These are phyloP conservation scores for Penicillium sp. DNA, from an alignment of 2,329 filamentous ascomycete genomes.

Conservation along the genomic window DNA sequence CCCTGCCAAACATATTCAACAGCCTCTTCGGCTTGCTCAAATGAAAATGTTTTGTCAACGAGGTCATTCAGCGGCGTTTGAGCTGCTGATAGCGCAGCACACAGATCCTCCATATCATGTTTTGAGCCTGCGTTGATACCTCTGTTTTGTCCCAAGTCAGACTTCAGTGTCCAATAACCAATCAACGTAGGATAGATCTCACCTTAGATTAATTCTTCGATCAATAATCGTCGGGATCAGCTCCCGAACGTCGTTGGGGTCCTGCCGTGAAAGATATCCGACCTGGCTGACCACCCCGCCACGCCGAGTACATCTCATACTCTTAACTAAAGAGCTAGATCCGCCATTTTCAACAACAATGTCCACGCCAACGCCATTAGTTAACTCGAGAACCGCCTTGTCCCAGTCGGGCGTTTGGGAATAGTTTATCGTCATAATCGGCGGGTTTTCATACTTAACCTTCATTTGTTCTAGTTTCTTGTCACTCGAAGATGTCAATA, in stretches of 20 bases:
- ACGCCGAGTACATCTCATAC: constrained; percentile 41
- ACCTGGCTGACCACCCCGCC: constrained; percentile 46
- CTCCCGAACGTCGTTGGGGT: constrained; percentile 32
- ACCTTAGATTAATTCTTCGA: constrained; percentile 35
- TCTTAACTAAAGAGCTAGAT: constrained; percentile 37
- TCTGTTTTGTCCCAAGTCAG: constrained; percentile 13
- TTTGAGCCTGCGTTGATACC: constrained; percentile 45
- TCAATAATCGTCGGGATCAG: constrained; percentile 40
- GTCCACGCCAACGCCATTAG: constrained; percentile 35
- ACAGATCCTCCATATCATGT: constrained; percentile 42
- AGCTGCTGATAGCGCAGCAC: constrained; percentile 32
- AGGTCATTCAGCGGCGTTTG: constrained; percentile 33
- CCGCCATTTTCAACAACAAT: constrained; percentile 44
- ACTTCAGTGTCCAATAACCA: background rate
- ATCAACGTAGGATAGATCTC: background rate
- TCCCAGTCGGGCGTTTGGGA: constrained; percentile 29
- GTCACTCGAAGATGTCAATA: constrained; percentile 40
- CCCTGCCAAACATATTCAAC: constrained; percentile 45
- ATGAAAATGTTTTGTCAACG: constrained; percentile 39
- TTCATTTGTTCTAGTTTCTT: constrained; percentile 32
- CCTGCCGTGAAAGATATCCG: constrained; percentile 39
- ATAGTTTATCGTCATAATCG: constrained; percentile 35
- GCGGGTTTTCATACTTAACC: constrained; percentile 20
- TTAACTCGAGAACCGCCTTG: constrained; percentile 33
- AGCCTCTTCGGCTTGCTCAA: constrained; percentile 43